Conservation (phyloP, 805 yeast genomes). For the Candida bentonensis region DNA sequence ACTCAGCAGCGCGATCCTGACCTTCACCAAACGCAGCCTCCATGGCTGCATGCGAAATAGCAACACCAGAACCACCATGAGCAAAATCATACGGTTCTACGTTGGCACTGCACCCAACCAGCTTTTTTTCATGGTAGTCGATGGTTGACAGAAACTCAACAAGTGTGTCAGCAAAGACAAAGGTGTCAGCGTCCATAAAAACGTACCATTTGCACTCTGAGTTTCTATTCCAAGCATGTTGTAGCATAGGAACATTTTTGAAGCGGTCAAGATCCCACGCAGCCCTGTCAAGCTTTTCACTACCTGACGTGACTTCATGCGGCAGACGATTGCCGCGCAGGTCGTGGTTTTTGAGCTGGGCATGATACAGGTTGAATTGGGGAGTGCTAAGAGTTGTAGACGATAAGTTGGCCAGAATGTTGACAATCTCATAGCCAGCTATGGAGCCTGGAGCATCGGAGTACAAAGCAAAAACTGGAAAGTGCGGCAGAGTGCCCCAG, state of each 20-base stretch:
- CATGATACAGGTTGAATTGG: conserved; percentile 16
- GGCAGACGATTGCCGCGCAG: conserved; percentile 11
- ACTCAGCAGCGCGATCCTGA: conserved; percentile 4
- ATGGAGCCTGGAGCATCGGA: conserved; percentile 21
- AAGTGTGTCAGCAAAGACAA: conserved; percentile 18
- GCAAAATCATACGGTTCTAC: conserved; percentile 17
- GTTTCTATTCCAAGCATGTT: conserved; percentile 20
- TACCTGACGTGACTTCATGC: conserved; percentile 8
- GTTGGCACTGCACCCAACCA: conserved; percentile 15
- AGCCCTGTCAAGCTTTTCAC: background rate
- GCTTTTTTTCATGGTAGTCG: conserved; percentile 11
- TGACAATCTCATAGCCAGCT: conserved; percentile 22
- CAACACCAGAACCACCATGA: conserved; percentile 27
- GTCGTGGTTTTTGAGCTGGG: conserved; percentile 10
- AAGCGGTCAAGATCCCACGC: conserved; percentile 24
- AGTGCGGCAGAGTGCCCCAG: conserved; percentile 21
- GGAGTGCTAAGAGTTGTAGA: conserved; percentile 8
- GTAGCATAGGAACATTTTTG: conserved; percentile 25
- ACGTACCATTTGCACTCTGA: conserved; percentile 24
- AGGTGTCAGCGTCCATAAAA: conserved; percentile 25
- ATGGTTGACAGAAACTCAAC: conserved; percentile 11
- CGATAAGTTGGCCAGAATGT: conserved; percentile 18
- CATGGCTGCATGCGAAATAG: conserved; percentile 20
- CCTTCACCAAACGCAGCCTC: conserved; percentile 15
- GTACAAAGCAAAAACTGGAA: conserved; percentile 23